Evolutionary conservation across 176 grass and related monocot genomes (phyloP).

Genomic region (Ensete glaucum): DNA sequence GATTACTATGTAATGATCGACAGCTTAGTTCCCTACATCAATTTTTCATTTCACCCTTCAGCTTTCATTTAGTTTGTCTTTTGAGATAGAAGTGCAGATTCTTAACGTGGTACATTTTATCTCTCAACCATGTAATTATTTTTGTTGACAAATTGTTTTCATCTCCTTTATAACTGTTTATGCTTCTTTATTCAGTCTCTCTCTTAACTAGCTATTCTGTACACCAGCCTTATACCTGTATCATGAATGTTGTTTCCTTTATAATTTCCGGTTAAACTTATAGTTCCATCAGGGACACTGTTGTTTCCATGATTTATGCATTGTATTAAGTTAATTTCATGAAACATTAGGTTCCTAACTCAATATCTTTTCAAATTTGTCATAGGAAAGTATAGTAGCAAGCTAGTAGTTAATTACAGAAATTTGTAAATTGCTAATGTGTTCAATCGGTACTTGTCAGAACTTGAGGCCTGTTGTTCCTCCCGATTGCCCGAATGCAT

Average conservation of each 20-base stretch:
- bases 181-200: not conserved
- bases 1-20: not conserved
- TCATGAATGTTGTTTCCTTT: no score
- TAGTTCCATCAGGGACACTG: no score
- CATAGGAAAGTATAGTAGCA: no score
- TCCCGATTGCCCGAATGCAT: not conserved
- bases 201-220: not conserved
- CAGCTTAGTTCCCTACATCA: no score
- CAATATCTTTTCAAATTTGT: no score
- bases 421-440: not conserved
- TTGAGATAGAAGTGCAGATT: not conserved
- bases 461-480: not conserved
- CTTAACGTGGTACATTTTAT: not conserved
- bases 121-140: no score
- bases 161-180: no score
- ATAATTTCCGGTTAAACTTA: no score
- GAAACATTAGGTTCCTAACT: not conserved
- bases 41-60: no score
- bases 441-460: not conserved
- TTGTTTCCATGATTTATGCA: not conserved
- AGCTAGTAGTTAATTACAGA: not conserved
- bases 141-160: no score
- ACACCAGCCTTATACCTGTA: no score
- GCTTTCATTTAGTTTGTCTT: no score
- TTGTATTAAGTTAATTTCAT: not conserved